Base-by-base conservation (phyloP, 345 rosid species). In the Passiflora organensis region DNA sequence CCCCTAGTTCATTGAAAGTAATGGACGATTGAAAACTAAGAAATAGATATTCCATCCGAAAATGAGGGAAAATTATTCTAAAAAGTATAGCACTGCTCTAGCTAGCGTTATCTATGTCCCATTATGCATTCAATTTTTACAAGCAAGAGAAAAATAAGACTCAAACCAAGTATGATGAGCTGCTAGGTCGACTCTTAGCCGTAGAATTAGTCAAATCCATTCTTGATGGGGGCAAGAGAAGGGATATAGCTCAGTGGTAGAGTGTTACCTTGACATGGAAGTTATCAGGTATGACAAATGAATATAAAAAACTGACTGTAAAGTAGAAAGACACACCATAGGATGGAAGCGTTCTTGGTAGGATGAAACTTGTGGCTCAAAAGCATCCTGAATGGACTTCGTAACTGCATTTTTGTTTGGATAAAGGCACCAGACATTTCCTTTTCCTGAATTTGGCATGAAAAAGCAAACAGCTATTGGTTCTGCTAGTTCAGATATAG, bases 351-450 rank as follows among this genome's bases (percentile, higher is more conserved):
- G 13, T 47, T 63, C 78, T 52, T 28, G 51, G 68, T 68, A 69
- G 36, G 56, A 62, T 45, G 79, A 67, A 63, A 64, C 45, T 43
- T 64, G 71, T 43, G 56, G 39, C 54, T 68, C 65, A 44, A 88
- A 72, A 52, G 73, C 74, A 20, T 84, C 79, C 62, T 75, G 76
- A 66, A 80, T 83, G 0, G 98, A 78, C 63, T 53, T 69, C 53
- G 77, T 59, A 32, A 42, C 73, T n/a, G 67, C 81, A 74, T 80
- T 82, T 62, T 82, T 84, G 71, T 69, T 88, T 20, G 98, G 98
- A 72, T 91, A 91, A 59, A 88, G 93, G 67, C 98, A 91, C 83
- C 89, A 78, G 6, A 91, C 91, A 43, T 63, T 81, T 67, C 55
- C 66, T 75, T 78, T 78, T 39, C 98, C 98, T 91, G 81, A n/a